Evolutionary conservation across 2,329 filamentous ascomycete genomes (phyloP), one percentile per base, ranked within the genome.

Genomic region (Claviceps purpurea): DNA sequence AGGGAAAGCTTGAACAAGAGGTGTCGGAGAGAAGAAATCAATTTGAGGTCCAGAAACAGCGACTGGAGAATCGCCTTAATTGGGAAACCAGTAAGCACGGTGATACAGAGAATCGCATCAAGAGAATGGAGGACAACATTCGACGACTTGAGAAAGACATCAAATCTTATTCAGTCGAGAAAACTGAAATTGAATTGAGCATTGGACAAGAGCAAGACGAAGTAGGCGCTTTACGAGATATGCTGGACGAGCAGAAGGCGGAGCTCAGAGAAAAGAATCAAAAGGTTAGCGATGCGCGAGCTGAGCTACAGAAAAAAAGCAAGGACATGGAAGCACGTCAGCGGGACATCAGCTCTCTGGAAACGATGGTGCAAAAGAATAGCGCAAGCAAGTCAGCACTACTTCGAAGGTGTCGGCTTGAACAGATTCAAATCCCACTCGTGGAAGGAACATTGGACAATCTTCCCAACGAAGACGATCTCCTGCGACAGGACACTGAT

Each of bases 1-100:
- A 97, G 68, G 91, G 93, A 48, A 89, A 86, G 43, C 73, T 95
- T 48, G 90, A 97, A 67, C 88, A 95, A 65, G 89, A 97, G 65
- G 87, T 87, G 45, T 84, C 84, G 0, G 84, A 93, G 67, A 90
- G 90, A 72, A 88, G 88, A 56, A 82, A 87, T 50, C 84, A 90
- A 58, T 97, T 95, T 60, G 86, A 85, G 52, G 82, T 85, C 4
- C 93, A 98, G 64, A 86, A 84, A 63, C 82, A 88, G 60, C 81
- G 83, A 43, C 73, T 96, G 34, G 77, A 85, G 55, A 79, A 71
- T 59, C 74, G 73, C 47, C 67, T 82, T 48, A 74, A 71, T 52
- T 83, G 79, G 77, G 76, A 82, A 60, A 68, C 70, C 11, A 71
- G 70, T 20, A 69, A 75, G 42, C 70, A 73, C 47, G 67, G 69